Conservation (phyloP, 768 basidiomycete species). For the Leucosporidium yakuticum region DNA sequence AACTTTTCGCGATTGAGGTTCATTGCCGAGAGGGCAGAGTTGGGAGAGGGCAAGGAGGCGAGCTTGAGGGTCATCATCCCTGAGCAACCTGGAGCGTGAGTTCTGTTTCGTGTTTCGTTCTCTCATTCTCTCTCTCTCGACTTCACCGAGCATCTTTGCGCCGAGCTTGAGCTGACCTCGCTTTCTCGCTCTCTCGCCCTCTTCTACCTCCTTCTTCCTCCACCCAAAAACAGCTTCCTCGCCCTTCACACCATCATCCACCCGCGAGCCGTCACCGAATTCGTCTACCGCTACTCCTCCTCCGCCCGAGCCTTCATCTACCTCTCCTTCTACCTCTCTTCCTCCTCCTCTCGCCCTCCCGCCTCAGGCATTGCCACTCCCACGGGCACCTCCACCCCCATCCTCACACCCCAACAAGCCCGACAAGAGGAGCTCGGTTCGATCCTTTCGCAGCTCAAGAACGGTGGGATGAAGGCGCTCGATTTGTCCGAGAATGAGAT, state of each 20-base stretch:
- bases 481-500: slow-evolving; percentile 94
- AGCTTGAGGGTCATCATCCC: slow-evolving; percentile 91
- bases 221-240: slow-evolving; percentile 60
- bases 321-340: slow-evolving; percentile 77
- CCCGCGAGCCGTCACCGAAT: slow-evolving; percentile 89
- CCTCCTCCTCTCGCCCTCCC: slow-evolving; percentile 43
- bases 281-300: slow-evolving; percentile 76
- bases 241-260: slow-evolving; percentile 78
- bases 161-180: neutral
- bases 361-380: slow-evolving; percentile 25
- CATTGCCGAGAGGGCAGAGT: slow-evolving; percentile 95
- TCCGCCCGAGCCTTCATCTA: slow-evolving; percentile 73
- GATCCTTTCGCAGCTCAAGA: slow-evolving; percentile 60
- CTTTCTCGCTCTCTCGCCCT: too few relatives aligned
- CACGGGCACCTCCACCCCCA: slow-evolving; percentile 19
- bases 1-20: slow-evolving; percentile 95
- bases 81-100: slow-evolving; percentile 81
- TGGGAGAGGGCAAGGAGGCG: slow-evolving; percentile 92
- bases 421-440: slow-evolving; percentile 45
- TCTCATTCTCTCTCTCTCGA: neutral
- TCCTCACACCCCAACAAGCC: slow-evolving; percentile 41
- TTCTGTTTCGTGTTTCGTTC: slow-evolving; percentile 8
- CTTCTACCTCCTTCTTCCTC: neutral
- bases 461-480: slow-evolving; percentile 67
- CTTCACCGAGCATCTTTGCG: neutral